Conservation (phyloP, 495 filamentous ascomycete species). For the Penicillium turbatum region DNA sequence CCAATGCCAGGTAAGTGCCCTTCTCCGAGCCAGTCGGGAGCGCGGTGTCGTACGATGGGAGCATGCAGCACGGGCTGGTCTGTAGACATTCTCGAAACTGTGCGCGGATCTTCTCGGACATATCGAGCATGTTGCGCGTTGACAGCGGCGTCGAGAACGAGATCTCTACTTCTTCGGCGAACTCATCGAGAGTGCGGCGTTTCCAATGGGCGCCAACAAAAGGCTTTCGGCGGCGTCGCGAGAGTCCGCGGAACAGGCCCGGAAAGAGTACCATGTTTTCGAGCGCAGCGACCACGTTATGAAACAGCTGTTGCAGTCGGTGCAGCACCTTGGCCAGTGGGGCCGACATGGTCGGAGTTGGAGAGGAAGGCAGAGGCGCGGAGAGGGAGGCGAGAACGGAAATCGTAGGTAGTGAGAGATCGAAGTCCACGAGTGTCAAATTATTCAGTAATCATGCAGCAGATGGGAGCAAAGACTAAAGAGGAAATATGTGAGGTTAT, state of each 20-base stretch:
- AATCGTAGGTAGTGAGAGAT: neutral
- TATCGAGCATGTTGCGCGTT: conserved; percentile 42
- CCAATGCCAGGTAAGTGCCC: conserved; percentile 58
- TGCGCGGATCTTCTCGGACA: conserved; percentile 56
- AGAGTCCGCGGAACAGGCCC: conserved; percentile 42
- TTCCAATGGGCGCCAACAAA: conserved; percentile 39
- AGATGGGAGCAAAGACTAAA: conserved; percentile 14
- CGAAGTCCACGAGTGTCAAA: neutral
- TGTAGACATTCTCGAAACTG: conserved; percentile 54
- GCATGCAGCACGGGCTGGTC: conserved; percentile 56
- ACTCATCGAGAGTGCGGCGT: conserved; percentile 47
- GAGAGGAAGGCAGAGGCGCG: conserved; percentile 1
- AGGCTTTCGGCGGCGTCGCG: conserved; percentile 33
- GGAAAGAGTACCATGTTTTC: conserved; percentile 51
- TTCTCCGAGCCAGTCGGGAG: conserved; percentile 57
- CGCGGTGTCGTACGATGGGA: conserved; percentile 61
- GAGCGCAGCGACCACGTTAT: conserved; percentile 47
- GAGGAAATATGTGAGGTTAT: conserved; percentile 17
- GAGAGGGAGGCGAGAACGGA: neutral
- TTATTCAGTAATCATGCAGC: conserved; percentile 8
- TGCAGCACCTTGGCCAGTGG: conserved; percentile 45
- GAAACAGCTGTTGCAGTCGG: conserved; percentile 51
- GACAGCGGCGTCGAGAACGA: conserved; percentile 45
- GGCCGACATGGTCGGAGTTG: conserved; percentile 33
- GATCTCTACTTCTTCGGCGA: conserved; percentile 47